A percentile compares a stretch with the other conserved stretches of the same genome.
phyloP scores from a whole-genome alignment of 441 rosid genomes.

The Hypseocharis bilobata region DNA sequence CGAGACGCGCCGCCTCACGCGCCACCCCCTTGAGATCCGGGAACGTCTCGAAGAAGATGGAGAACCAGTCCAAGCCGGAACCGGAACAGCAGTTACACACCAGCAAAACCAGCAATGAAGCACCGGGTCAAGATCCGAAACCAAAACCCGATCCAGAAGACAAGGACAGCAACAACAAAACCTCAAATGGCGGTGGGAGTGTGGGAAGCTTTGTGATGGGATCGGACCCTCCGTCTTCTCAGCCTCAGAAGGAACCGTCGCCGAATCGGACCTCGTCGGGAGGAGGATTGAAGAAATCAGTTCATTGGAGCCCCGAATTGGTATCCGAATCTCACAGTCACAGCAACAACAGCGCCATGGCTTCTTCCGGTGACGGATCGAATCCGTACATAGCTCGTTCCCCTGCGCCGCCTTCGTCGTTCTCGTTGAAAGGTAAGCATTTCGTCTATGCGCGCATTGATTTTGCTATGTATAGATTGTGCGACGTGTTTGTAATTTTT shows the following conservation, averaged over 20 bases:
- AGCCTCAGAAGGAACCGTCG: slow-evolving; percentile 13
- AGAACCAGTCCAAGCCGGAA: slow-evolving; percentile 31
- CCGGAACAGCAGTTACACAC: slow-evolving; percentile 10
- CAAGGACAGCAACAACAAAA: slow-evolving; percentile 7
- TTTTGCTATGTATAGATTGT: neutral
- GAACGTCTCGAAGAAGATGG: slow-evolving; percentile 7
- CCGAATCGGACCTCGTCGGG: slow-evolving; percentile 26
- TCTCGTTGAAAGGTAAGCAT: slow-evolving; percentile 35
- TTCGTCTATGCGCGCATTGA: slow-evolving; percentile 7
- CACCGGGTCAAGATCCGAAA: slow-evolving; percentile 21
- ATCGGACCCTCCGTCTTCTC: slow-evolving; percentile 24
- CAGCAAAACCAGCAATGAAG: slow-evolving; percentile 18
- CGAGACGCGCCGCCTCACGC: slow-evolving; percentile 9
- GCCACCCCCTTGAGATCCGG: neutral
- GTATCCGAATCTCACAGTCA: slow-evolving; percentile 40
- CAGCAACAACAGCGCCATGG: slow-evolving; percentile 9
- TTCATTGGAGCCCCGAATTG: slow-evolving; percentile 73
- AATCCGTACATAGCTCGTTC: slow-evolving; percentile 42
- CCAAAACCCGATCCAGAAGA: slow-evolving; percentile 23
- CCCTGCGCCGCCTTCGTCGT: slow-evolving; percentile 31
- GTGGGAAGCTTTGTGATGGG: slow-evolving; percentile 21
- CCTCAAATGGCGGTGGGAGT: slow-evolving; percentile 24
- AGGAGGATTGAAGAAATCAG: slow-evolving; percentile 46
- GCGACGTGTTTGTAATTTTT: neutral
- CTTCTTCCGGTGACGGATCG: slow-evolving; percentile 32